Percentiles rank a stretch among this genome's conserved stretches.
Evolutionary conservation across 2,329 filamentous ascomycete species (phyloP).

Genomic region (Tolypocladium tundrense): DNA sequence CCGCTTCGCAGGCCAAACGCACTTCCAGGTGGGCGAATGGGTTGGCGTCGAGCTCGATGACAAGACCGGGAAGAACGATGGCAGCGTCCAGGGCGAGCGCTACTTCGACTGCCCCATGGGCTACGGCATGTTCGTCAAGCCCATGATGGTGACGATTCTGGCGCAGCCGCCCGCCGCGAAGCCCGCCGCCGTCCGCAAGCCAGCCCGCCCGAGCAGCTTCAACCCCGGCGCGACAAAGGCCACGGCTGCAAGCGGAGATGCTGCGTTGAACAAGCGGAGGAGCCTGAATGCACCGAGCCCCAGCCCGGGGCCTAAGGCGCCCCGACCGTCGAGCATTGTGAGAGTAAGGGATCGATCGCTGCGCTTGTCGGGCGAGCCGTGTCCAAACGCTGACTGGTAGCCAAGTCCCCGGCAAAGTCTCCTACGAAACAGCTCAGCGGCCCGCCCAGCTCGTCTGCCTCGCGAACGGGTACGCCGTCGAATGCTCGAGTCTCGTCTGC

Average conservation of each 20-base stretch:
- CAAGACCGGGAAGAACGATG: slow-evolving; percentile 83
- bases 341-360: slow-evolving; percentile 33
- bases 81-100: slow-evolving; percentile 73
- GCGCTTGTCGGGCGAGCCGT: neutral
- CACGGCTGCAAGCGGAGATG: slow-evolving; percentile 34
- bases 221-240: slow-evolving; percentile 26
- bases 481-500: slow-evolving; percentile 37
- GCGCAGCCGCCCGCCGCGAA: slow-evolving; percentile 33
- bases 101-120: slow-evolving; percentile 82
- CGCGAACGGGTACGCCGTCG: slow-evolving; percentile 56
- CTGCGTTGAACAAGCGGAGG: slow-evolving; percentile 49
- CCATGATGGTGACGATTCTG: slow-evolving; percentile 54
- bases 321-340: slow-evolving; percentile 44
- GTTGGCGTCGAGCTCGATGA: slow-evolving; percentile 82
- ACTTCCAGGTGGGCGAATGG: slow-evolving; percentile 78
- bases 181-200: slow-evolving; percentile 26
- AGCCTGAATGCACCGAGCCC: slow-evolving; percentile 65
- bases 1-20: slow-evolving; percentile 70
- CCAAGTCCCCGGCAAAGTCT: slow-evolving; percentile 65
- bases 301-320: slow-evolving; percentile 52
- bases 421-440: slow-evolving; percentile 61
- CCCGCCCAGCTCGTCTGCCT: slow-evolving; percentile 47
- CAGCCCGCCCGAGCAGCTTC: slow-evolving; percentile 40
- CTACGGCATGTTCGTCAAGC: slow-evolving; percentile 74
- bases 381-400: neutral